Evolutionary conservation across 1,284 basidiomycete genomes (phyloP), one percentile per base, ranked within the genome.

Genomic region (Leccinum laetum): DNA sequence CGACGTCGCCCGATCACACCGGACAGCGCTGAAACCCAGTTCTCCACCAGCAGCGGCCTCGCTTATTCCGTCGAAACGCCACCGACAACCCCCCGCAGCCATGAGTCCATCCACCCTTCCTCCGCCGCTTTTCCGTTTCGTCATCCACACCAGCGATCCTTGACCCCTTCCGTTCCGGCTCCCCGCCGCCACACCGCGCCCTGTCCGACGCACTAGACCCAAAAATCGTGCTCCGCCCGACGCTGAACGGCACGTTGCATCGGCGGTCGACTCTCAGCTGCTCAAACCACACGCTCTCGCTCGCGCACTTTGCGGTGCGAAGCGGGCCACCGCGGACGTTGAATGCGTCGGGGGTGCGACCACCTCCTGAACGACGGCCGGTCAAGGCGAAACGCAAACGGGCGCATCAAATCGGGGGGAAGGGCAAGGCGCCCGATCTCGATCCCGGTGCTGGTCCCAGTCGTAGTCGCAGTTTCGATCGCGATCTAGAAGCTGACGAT

Each of bases 281-380:
- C 68, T 94, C 93, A 3, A 94, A 96, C 70, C 95, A 96, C 73
- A 98, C 95, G 0, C 81, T 98, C 2, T 94, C 92, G 2, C 83
- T 95, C 56, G 89, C 92, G 67, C 95, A 97, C 78, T 96, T 96
- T 74, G 94, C 94, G 5, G 94, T 96, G 3, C 85, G 95, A 26
- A 93, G 91, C 67, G 91, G 91, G 46, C 94, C 92, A 2, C 91
- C 84, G 59, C 82, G 84, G 65, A 79, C 77, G 39, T 69, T 72
- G 61, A 70, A 66, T 57, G 71, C 69, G 18, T 69, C 24, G 35
- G 75, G 66, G 13, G 66, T 78, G 14, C 73, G 73, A 52, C 69
- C 69, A 11, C 70, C 73, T 44, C 70, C 72, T n/a, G 84, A 84
- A 65, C 80, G 80, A 16, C 72, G 62, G 2, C 84, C 86, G 4